Base-by-base conservation (phyloP, 2,329 filamentous ascomycete species). In the Calcarisporium arbuscula region DNA sequence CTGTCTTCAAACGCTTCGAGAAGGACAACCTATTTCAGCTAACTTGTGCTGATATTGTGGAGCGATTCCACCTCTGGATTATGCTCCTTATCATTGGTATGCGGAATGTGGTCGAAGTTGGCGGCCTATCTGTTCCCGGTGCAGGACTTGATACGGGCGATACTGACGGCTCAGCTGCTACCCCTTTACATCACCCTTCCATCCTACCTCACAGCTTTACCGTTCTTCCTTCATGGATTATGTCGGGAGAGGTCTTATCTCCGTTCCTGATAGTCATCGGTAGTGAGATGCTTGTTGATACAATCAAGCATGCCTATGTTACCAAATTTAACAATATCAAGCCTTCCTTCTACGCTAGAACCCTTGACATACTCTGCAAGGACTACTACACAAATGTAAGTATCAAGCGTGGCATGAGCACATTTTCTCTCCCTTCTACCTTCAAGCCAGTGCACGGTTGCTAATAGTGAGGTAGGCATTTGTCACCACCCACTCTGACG, bases 241-340 rank as follows among this genome's bases (percentile, higher is more conserved):
- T 68, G 51, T 84, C 83, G 0, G 87, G 85, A 8, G 89, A 95
- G 54, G 84, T 98, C 0, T 67, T 98, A 5, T 89, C 87, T 0
- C 94, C 92, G 0, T 98, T 98, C 48, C 64, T 98, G 10, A 80
- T 98, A 7, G 94, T 98, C 1, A 75, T 98, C 6, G 90, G 89
- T 2, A 95, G 88, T 43, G 92, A 98, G 62, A 95, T 95, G 81
- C 65, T 95, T 8, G 92, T 98, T 3, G 92, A 98, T 60, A 89
- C 85, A 76, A 76, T 95, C 57, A 98, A 98, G 59, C 94, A 98
- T 54, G 87, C 87, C 16, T 98, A 96, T 56, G 94, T 98, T 56
- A 89, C 82, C 55, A 98, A 98, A 56, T 98, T 98, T 67, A 98
- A 98, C 68, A 95, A 94, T 49, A 88, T 89, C 47, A 90, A 92